phyloP scores from a whole-genome alignment of 805 yeast genomes.

The Brettanomyces bruxellensis region DNA sequence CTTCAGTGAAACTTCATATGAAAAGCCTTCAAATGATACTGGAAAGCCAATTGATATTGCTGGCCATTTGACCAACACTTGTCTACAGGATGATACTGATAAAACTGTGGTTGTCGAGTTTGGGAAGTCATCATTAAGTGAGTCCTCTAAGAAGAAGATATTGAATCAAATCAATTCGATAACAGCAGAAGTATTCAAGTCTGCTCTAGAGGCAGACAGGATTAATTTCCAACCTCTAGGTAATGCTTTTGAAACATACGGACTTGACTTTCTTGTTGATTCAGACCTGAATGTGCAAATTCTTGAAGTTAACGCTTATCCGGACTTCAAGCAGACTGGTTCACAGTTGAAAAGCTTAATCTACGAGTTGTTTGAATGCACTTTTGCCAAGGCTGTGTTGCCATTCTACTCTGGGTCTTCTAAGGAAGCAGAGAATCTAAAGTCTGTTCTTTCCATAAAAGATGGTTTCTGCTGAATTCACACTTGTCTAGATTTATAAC shows the following conservation, averaged over 20 bases:
- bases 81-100: slow-evolving; percentile 50
- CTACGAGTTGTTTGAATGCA: slow-evolving; percentile 52
- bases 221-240: slow-evolving; percentile 75
- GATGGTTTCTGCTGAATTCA: not conserved
- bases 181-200: slow-evolving; percentile 64
- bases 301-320: slow-evolving; percentile 86
- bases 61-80: slow-evolving; percentile 90
- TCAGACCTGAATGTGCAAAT: slow-evolving; percentile 44
- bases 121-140: slow-evolving; percentile 35
- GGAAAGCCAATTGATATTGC: slow-evolving; percentile 34
- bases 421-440: slow-evolving; percentile 3
- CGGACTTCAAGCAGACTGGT: slow-evolving; percentile 97
- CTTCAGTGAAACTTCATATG: slow-evolving; percentile 56
- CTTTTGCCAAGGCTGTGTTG: slow-evolving; percentile 27
- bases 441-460: slow-evolving; percentile 6
- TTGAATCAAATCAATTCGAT: slow-evolving; percentile 49
- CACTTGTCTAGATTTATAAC: not conserved
- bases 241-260: slow-evolving; percentile 82
- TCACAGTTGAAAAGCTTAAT: slow-evolving; percentile 58
- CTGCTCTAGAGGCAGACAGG: slow-evolving; percentile 73
- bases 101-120: slow-evolving; percentile 51
- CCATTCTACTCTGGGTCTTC: slow-evolving; percentile 6
- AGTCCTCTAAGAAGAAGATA: slow-evolving; percentile 30
- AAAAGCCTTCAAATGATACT: slow-evolving; percentile 22
- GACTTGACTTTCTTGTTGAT: slow-evolving; percentile 79